Evolutionary conservation across 345 rosid genomes (phyloP).

Genomic region (Iberis pinnata): DNA sequence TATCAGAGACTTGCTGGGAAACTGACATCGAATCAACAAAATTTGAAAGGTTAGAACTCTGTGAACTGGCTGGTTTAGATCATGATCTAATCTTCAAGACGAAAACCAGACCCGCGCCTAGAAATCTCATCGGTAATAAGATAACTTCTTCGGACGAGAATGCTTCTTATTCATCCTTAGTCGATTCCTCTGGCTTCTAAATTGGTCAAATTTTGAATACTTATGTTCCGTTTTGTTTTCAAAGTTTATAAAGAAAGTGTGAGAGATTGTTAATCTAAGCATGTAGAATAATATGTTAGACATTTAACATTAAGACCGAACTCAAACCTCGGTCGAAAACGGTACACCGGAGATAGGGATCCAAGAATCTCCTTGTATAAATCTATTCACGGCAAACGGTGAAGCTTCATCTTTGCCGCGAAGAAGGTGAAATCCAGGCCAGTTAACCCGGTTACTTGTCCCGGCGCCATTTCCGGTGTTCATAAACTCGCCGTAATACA

Average conservation of each 20-base stretch:
- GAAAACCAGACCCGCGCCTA: slow-evolving; percentile 24
- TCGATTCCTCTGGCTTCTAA: slow-evolving; percentile 77
- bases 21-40: slow-evolving; percentile 51
- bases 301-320: no score
- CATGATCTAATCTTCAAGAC: slow-evolving; percentile 24
- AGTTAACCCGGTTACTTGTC: slow-evolving; percentile 35
- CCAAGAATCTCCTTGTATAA: slow-evolving; percentile 63
- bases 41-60: slow-evolving; percentile 45
- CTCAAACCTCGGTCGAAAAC: slow-evolving; percentile 32
- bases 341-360: slow-evolving; percentile 61
- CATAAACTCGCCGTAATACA: slow-evolving; percentile 57
- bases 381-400: slow-evolving; percentile 37
- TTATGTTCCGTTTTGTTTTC: neutral
- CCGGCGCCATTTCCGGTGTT: slow-evolving; percentile 49
- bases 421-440: slow-evolving; percentile 70
- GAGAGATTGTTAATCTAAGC: no score
- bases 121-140: slow-evolving; percentile 13
- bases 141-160: slow-evolving; percentile 53
- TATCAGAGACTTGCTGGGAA: slow-evolving; percentile 71
- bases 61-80: slow-evolving; percentile 54
- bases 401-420: slow-evolving; percentile 30
- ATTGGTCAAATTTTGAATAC: neutral
- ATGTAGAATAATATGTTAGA: neutral
- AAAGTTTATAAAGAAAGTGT: no score
- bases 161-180: slow-evolving; percentile 78